Evolutionary conservation across 2,329 filamentous ascomycete species (phyloP), one percentile per base, ranked within the genome.

Genomic region (Xylariaceae sp.): DNA sequence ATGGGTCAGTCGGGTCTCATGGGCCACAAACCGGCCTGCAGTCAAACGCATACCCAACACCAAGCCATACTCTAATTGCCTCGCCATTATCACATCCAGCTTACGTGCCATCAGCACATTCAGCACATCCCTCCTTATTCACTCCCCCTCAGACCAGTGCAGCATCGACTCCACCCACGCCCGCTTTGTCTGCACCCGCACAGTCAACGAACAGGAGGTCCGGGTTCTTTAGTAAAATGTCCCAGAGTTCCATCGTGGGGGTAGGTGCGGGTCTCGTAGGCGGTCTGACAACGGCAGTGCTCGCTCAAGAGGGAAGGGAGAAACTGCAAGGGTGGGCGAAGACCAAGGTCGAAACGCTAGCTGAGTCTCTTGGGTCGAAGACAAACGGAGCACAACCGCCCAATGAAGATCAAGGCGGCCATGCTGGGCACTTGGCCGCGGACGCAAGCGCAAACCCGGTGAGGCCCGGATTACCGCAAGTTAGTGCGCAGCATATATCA

Each of bases 271-370:
- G 49, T 13, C 17, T 59, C 2, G 54, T 56, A 12, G 40, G 47
- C 1, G 51, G 56, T 5, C 16, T 59, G 13, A 34, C 55, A 6
- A 51, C 48, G 1, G 42, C 45, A 3, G 55, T 45, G 17, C 33
- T 52, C 2, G 50, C 46, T 1, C 31, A 54, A 12, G 53, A 58
- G 6, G 55, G 55, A 3, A 58, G 51, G 51, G 55, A 50, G 12
- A 59, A 58, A 41, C 45, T 59, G 12, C 47, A 46, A 36, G 48
- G 50, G 14, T 59, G 57, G 57, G 50, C 50, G n/a, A 55, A 55
- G 53, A 42, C 48, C 38, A 59, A 55, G 44, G 53, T 59, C 42
- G 57, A 36, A 2, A 55, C 53, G 1, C 36, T 59, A 2, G 50
- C 52, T 1, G 50, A 52, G 2, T 39, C 42, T 9, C 45, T 51